Evolutionary conservation across 1,284 basidiomycete species (phyloP).

Genomic region (Trametes polyzona): DNA sequence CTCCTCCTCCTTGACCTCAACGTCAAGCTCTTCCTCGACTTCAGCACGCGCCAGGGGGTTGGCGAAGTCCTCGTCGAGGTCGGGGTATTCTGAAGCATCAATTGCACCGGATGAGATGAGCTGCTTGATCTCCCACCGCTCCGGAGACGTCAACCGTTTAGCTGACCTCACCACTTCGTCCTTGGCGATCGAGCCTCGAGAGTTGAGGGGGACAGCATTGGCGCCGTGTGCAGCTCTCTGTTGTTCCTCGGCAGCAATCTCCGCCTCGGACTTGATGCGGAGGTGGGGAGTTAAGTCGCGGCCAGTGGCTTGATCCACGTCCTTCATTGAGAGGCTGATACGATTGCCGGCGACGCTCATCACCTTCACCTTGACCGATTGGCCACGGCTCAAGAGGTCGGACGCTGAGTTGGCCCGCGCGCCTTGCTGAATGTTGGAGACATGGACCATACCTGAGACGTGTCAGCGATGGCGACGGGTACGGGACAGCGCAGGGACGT

Average conservation of each 20-base stretch:
- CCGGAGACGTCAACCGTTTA: slow-evolving; percentile 93
- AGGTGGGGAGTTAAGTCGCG: slow-evolving; percentile 93
- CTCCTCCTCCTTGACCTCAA: slow-evolving; percentile 97
- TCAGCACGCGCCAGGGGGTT: slow-evolving; percentile 82
- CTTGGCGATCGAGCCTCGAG: slow-evolving; percentile 47
- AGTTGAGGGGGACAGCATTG: slow-evolving; percentile 65
- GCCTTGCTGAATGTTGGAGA: slow-evolving; percentile 87
- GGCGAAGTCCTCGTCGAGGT: slow-evolving; percentile 89
- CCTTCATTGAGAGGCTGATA: slow-evolving; percentile 93
- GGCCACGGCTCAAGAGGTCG: slow-evolving; percentile 85
- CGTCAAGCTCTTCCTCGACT: slow-evolving; percentile 94
- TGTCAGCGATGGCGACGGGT: slow-evolving; percentile 1
- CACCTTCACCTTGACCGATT: slow-evolving; percentile 93
- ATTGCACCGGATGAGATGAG: slow-evolving; percentile 95
- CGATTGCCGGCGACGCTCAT: slow-evolving; percentile 88
- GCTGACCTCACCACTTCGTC: slow-evolving; percentile 70
- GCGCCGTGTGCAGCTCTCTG: slow-evolving; percentile 67
- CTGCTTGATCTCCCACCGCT: slow-evolving; percentile 99
- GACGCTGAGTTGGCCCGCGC: slow-evolving; percentile 85
- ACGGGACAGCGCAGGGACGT: slow-evolving; percentile 43
- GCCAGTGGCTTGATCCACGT: slow-evolving; percentile 92
- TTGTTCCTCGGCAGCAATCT: slow-evolving; percentile 80
- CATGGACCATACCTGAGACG: slow-evolving; percentile 88
- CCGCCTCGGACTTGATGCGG: slow-evolving; percentile 91
- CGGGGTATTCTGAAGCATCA: slow-evolving; percentile 93